Base-by-base conservation (phyloP, 768 basidiomycete species). In the Amanita fuliginea region DNA sequence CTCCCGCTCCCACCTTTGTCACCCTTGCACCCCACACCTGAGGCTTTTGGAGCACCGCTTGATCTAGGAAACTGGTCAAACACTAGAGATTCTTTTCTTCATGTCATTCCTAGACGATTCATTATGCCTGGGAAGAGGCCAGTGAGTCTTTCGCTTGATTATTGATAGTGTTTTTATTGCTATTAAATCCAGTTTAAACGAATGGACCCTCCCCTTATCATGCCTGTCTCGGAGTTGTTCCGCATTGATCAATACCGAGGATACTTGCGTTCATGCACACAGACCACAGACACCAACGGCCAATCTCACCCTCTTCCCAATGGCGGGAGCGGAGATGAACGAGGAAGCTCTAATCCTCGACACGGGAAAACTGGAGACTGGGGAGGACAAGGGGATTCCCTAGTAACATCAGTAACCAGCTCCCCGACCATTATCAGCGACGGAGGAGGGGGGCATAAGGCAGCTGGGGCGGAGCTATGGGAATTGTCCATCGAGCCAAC, bases 181-280 rank as follows among this genome's bases (percentile, higher is more conserved):
- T 16, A 45, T 52, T 42, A 3, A 48, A 48, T 44, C 40, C 37
- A 54, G 54, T 54, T 54, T 45, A 51, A 45, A 34, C 42, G 42
- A 46, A 52, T 52, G 47, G 26, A 26, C 26, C 26, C 26, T 26
- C 26, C 26, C 2, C 26, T 26, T 26, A 6, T 26, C 26, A 26
- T 26, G 6, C 26, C 5, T 26, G 5, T 24, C 26, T 26, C 26
- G 6, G 26, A 3, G 26, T 26, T 26, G 6, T 3, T 26, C 26
- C 26, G 26, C 26, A 26, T 26, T 6, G 26, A 26, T 6, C 1
- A 26, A 5, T 26, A 26, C 26, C 3, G 26, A 26, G 6, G 6
- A 3, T 26, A 26, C 26, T 6, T 26, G 6, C 26, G n/a, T 21
- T 1, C 24, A 24, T 1, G 1, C 24, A 28, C 14, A 16, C 2